Evolutionary conservation across 345 rosid species (phyloP).

Genomic region (Pugionium dolabratum): DNA sequence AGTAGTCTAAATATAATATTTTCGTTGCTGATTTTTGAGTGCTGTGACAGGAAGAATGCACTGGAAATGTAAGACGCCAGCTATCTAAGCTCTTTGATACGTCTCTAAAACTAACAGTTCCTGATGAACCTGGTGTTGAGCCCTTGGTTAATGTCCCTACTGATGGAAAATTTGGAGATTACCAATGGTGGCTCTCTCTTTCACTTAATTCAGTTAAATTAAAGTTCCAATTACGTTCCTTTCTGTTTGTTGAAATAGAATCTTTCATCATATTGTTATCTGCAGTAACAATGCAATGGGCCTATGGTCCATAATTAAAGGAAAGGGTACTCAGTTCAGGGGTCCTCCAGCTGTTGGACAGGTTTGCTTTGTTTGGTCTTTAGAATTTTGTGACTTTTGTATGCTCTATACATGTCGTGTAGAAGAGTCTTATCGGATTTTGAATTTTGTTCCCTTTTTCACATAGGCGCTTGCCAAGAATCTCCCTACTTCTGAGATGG

Average conservation of each 20-base stretch:
- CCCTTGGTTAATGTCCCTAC: constrained; percentile 43
- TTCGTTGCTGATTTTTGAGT: neutral
- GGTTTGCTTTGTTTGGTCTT: constrained; percentile 40
- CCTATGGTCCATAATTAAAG: constrained; percentile 63
- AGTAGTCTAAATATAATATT: no score
- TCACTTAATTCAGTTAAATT: neutral
- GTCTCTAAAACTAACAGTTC: constrained; percentile 56
- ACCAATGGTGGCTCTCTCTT: constrained; percentile 59
- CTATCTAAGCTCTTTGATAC: constrained; percentile 54
- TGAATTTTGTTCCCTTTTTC: neutral
- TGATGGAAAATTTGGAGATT: constrained; percentile 67
- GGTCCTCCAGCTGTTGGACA: constrained; percentile 64
- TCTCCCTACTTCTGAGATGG: constrained; percentile 69
- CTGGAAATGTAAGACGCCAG: constrained; percentile 54
- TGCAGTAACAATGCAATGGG: constrained; percentile 86
- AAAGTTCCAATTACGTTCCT: neutral
- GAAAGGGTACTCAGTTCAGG: constrained; percentile 50
- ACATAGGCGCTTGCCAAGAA: constrained; percentile 60
- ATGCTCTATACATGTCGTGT: neutral
- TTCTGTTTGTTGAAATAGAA: neutral
- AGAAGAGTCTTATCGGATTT: neutral
- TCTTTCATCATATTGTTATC: neutral
- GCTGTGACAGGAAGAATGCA: constrained; percentile 47
- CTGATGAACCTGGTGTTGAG: constrained; percentile 55
- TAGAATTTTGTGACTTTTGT: neutral